Evolutionary conservation across 2,329 filamentous ascomycete species (phyloP), one percentile per base, ranked within the genome.

Genomic region (Scytalidium lignicola): DNA sequence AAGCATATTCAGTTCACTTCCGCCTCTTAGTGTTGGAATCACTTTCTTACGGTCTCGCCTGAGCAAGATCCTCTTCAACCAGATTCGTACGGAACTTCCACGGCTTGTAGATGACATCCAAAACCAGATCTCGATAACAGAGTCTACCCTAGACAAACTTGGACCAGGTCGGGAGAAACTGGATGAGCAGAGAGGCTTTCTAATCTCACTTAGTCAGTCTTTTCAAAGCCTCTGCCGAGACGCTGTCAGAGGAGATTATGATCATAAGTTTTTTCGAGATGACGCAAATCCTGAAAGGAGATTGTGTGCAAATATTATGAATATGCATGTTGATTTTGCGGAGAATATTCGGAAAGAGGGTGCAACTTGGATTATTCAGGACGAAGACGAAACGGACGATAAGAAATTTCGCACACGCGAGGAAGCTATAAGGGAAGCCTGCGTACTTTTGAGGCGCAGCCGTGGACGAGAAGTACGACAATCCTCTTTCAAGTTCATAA

Each of bases 391-490:
- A 4, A 23, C 9, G 2, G 2, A 22, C 6, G 19, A 22, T 46
- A 18, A 40, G 13, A 46, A 37, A n/a, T 50, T 21, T 40, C 44
- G 51, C 10, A 49, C 54, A 19, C 55, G 54, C 4, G 15, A 52
- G 10, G 28, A 53, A 23, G 54, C 52, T 2, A 52, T 58, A 4
- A 22, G 46, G 29, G 51, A 52, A 40, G 49, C 51, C 18, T 53
- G 48, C 21, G 45, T 8, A 10, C 32, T 58, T 1, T 37, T 58
- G 29, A 58, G 55, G 37, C 29, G 51, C 12, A 50, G 52, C 41
- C 52, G 54, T 22, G 52, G 54, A 6, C 40, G 52, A 47, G 52
- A 55, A 44, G 55, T 55, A 51, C 6, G 42, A 2, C 15, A 43
- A 19, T 48, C 43, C 22, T 32, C 39, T 12, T n/a, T 41, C 17